Base-by-base conservation (phyloP, 1,284 basidiomycete genomes). In the Irpex sp. region DNA sequence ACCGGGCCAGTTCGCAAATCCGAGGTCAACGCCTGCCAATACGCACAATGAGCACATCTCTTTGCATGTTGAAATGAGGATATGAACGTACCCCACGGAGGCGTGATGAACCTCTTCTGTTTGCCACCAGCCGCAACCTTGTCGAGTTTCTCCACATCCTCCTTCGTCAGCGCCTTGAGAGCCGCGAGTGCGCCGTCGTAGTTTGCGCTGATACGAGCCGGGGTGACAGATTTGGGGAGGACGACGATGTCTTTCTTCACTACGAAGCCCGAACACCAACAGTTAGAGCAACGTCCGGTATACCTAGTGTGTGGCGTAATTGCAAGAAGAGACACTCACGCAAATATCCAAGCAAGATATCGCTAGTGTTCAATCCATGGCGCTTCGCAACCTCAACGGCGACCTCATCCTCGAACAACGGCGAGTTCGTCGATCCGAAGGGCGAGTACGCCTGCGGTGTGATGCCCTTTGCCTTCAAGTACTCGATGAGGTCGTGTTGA, bases 371-470 rank as follows among this genome's bases (percentile, higher is more conserved):
- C 42, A 88, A 74, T 5, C 73, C 73, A 72, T 90, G 79, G 72
- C 86, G 86, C 64, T 79, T 69, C 4, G 89, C 90, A 60, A 94
- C 81, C 63, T 79, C 78, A n/a, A 76, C 64, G 14, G 91, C 83
- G 16, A 81, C 80, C 58, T 86, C 82, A 70, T 96, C 92, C 16
- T 74, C 73, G 59, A 92, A 74, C n/a, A 95, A 75, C 2, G 90
- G 89, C 3, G 83, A 81, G 66, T 81, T 79, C 6, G 86, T 84
- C 18, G 89, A 91, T 5, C 93, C 93, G 35, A 94, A 82, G 3
- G 94, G 94, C 8, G 89, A 93, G 75, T 94, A 95, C 0, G 92
- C 92, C 72, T 93, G 82, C 0, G 90, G 77, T 33, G 86, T 74
- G 67, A 96, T 94, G 39, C 79, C 80, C 71, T 92, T 86, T 39